Conservation (phyloP, 2,329 filamentous ascomycete species). For the Fusarium metavorans region DNA sequence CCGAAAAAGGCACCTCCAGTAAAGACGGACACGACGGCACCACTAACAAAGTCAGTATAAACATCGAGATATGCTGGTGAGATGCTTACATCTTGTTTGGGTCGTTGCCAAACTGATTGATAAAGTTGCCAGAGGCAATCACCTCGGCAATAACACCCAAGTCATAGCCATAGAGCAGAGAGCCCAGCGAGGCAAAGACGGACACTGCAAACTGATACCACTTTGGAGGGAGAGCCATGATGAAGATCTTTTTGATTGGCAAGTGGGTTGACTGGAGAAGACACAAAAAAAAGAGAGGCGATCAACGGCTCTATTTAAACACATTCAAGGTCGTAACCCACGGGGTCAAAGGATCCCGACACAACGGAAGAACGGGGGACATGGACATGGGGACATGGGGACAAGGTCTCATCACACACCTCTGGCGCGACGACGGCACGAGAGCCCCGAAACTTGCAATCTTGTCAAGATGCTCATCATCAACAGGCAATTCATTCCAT, state of each 20-base stretch:
- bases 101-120: conserved; percentile 51
- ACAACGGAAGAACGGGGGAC: neutral
- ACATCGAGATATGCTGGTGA: fast-evolving
- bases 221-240: conserved; percentile 58
- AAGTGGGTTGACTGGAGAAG: neutral
- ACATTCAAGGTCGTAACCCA: neutral
- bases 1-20: conserved; percentile 83
- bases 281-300: neutral
- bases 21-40: conserved; percentile 74
- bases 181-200: conserved; percentile 44
- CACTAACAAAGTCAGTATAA: conserved; percentile 9
- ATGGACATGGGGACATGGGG: neutral
- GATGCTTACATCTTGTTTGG: conserved; percentile 45
- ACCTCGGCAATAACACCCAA: conserved; percentile 58
- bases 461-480: neutral
- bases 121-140: conserved; percentile 62
- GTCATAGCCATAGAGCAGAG: conserved; percentile 43
- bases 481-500: neutral
- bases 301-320: neutral
- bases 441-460: neutral
- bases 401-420: neutral
- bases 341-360: neutral
- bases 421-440: neutral
- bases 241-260: conserved; percentile 1
- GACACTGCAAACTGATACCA: conserved; percentile 63